These are phyloP conservation scores for Neltuma alba DNA, from an alignment of 306 rosid genomes.

Conservation along the genomic window DNA sequence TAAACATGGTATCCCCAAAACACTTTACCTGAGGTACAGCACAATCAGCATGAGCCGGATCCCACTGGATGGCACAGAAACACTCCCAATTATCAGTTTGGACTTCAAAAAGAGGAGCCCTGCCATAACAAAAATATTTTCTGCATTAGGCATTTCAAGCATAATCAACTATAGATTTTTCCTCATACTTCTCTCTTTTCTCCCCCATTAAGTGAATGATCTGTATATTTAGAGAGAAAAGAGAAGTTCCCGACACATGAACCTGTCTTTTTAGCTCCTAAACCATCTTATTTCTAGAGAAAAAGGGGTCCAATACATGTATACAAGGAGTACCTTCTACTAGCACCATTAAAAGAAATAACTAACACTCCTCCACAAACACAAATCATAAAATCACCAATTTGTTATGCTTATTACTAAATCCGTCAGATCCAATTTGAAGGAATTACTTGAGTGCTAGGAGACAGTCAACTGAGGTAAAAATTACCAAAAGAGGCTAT, in stretches of 20 bases:
- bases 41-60: constrained; percentile 63
- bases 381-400: not conserved
- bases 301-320: not conserved
- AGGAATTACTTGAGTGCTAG: not conserved
- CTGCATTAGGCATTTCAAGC: constrained; percentile 23
- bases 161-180: constrained; percentile 22
- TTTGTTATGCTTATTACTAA: not conserved
- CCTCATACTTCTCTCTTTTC: not conserved
- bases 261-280: not conserved
- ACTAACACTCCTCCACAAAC: not conserved
- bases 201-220: constrained; percentile 12
- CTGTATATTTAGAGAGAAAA: not conserved
- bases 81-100: constrained; percentile 61
- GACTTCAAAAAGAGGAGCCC: constrained; percentile 58
- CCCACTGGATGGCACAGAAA: constrained; percentile 60
- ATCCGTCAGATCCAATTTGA: not conserved
- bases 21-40: constrained; percentile 56
- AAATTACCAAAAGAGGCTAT: not conserved
- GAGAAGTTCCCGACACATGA: not conserved
- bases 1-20: not conserved
- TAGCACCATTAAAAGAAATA: not conserved
- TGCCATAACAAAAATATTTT: constrained; percentile 37
- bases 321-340: not conserved
- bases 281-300: not conserved
- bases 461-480: not conserved